phyloP scores from a whole-genome alignment of 441 rosid species.

The Jatropha podagrica region DNA sequence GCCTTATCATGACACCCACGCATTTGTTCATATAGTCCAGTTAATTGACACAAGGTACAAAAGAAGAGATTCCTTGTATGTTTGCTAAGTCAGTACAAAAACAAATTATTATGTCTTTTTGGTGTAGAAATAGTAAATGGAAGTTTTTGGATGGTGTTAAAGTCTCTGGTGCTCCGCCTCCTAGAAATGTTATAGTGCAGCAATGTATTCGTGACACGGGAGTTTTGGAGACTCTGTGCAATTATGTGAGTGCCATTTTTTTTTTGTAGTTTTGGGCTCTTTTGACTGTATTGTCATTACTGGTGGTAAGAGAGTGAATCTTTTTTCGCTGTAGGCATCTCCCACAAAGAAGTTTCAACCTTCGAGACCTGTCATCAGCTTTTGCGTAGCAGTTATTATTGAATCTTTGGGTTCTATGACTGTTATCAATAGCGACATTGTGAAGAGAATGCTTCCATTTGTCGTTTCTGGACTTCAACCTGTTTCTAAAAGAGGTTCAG shows the following conservation, averaged over 20 bases:
- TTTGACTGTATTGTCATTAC: slow-evolving; percentile 14
- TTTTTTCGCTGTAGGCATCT: slow-evolving; percentile 56
- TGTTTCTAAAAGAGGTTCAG: slow-evolving; percentile 54
- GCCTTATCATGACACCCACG: slow-evolving; percentile 94
- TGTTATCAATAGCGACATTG: slow-evolving; percentile 59
- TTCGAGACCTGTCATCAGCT: slow-evolving; percentile 63
- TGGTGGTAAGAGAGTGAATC: slow-evolving; percentile 11
- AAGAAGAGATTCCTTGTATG: background rate
- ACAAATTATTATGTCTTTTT: slow-evolving; percentile 16
- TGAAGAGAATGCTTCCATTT: slow-evolving; percentile 83
- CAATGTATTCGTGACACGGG: slow-evolving; percentile 86
- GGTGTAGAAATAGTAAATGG: slow-evolving; percentile 84
- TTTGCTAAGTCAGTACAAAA: background rate
- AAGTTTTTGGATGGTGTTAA: slow-evolving; percentile 86
- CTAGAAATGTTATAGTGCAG: slow-evolving; percentile 86
- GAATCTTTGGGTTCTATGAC: slow-evolving; percentile 72
- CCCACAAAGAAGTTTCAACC: slow-evolving; percentile 70
- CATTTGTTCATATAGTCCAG: slow-evolving; percentile 83
- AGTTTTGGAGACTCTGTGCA: slow-evolving; percentile 81
- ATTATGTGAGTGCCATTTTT: slow-evolving; percentile 57
- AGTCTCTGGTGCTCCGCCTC: slow-evolving; percentile 86
- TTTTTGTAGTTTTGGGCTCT: slow-evolving; percentile 1
- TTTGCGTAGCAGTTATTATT: slow-evolving; percentile 83
- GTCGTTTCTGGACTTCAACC: slow-evolving; percentile 74
- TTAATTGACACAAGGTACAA: slow-evolving; percentile 74